Base-by-base conservation (phyloP, 306 rosid species). In the Malus asiatica region DNA sequence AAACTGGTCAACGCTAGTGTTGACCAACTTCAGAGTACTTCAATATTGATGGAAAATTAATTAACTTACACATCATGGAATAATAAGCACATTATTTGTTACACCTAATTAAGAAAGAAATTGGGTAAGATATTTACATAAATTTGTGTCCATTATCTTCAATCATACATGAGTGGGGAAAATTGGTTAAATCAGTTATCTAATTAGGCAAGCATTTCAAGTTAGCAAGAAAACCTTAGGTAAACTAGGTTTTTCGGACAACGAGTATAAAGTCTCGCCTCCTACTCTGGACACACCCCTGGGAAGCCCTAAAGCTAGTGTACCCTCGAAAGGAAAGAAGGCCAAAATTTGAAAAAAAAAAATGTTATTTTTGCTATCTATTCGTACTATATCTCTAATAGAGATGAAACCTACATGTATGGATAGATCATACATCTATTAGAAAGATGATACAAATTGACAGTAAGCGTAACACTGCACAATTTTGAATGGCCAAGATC, bases 401-500 rank as follows among this genome's bases (percentile, higher is more conserved):
- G 5, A 46, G 0, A 46, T 46, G 7, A 0, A 2, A 46, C 0
- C 0, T 0, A 14, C 2, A 46, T 46, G 19, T 46, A 2, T 46
- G 0, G 2, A 1, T 46, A 16, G 0, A 2, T 14, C 0, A 0
- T 4, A 14, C 2, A 0, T 46, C 0, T 46, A 46, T 46, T 46
- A 0, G 19, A 46, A 0, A 46, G 7, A 46, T 46, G 2, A 46
- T 46, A 46, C 6, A 14, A 14, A 46, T 46, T 4, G 19, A 46
- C 14, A 5, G 2, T 46, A 46, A 46, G 1, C 1, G 38, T 6
- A 33, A 33, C 38, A 33, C 38, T 33, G 8, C 38, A 5, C 19
- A 46, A 46, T 48, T 14, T 18, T 48, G 19, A 18, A 18, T 6
- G 0, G 53, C 1, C 19, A 0, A 16, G 7, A 48, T 51, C 55